Evolutionary conservation across 768 basidiomycete species (phyloP), one percentile per base, ranked within the genome.

Genomic region (Tricholoma saponaceum): DNA sequence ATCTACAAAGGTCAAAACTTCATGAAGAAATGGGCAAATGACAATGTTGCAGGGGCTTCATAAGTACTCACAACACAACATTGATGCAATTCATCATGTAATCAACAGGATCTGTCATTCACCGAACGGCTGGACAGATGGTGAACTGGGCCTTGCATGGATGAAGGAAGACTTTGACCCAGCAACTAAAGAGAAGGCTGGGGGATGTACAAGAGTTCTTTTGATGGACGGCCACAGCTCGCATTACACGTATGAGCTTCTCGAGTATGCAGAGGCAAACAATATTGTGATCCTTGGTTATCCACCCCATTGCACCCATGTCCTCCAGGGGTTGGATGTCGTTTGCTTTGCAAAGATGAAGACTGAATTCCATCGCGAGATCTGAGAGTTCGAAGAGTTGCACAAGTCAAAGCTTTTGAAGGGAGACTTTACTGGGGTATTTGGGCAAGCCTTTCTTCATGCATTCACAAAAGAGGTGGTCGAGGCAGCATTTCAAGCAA

Each of bases 321-420:
- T 68, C 0, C 63, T 76, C 4, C 77, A 80, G 60, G 75, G 76
- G 8, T 72, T 80, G 20, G 74, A 79, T 63, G 75, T 79, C 20
- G 73, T 75, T 1, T 76, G 74, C 57, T 79, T 79, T 61, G 72
- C 67, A 23, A 65, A 52, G 53, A 70, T 79, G 71, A 80, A 79
- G 62, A 56, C 56, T 12, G 49, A 0, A 2, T 47, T 23, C 23
- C 25, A 47, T 2, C 23, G 63, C 33, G 66, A 60, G 52, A 64
- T 71, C 14, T 25, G 63, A 7, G 14, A 23, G 10, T 74, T 70
- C 47, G 66, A 75, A 55, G 54, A 63, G 5, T n/a, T 37, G 23
- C 61, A 60, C 26, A 39, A 56, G 12, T 46, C 54, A n/a, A 66
- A 72, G 9, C 59, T n/a, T n/a, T n/a, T 44, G 3, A 74, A 76